Evolutionary conservation across 2,329 filamentous ascomycete genomes (phyloP).

Genomic region (Chaetomium olivaceum): DNA sequence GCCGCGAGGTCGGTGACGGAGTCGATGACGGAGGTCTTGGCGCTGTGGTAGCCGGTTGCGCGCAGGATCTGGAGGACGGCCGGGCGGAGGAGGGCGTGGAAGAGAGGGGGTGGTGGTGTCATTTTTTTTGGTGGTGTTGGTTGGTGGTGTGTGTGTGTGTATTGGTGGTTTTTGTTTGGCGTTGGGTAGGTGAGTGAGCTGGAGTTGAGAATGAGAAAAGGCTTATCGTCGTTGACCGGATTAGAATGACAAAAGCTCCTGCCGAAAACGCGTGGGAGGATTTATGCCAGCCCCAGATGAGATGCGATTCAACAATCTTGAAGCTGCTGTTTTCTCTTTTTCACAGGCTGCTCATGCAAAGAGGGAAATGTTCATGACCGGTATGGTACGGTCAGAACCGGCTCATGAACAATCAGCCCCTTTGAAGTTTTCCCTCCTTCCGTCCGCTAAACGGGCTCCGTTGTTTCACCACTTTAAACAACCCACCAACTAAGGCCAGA

Average conservation of each 20-base stretch:
- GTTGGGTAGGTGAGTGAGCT: neutral
- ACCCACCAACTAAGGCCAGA: neutral
- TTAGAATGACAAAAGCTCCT: neutral
- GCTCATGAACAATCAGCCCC: neutral
- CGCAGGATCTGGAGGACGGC: conserved; percentile 88
- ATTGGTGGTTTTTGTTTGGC: neutral
- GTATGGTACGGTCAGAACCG: neutral
- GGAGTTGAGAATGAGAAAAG: neutral
- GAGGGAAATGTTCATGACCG: neutral
- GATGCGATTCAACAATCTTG: neutral
- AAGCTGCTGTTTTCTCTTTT: neutral
- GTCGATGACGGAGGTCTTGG: conserved; percentile 79
- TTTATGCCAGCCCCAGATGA: neutral
- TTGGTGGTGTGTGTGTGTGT: neutral
- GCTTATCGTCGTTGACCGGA: neutral
- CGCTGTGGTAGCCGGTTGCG: conserved; percentile 84
- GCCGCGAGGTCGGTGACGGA: conserved; percentile 83
- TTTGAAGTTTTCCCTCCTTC: neutral
- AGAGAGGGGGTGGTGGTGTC: conserved; percentile 51
- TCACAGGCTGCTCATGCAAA: neutral
- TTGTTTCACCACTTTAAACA: neutral
- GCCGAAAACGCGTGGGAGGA: neutral
- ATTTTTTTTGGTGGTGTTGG: conserved; percentile 36
- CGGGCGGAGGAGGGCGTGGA: conserved; percentile 79
- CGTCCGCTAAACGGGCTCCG: neutral